phyloP scores from a whole-genome alignment of 2,329 filamentous ascomycete genomes.

The Tolypocladium endophyticum region DNA sequence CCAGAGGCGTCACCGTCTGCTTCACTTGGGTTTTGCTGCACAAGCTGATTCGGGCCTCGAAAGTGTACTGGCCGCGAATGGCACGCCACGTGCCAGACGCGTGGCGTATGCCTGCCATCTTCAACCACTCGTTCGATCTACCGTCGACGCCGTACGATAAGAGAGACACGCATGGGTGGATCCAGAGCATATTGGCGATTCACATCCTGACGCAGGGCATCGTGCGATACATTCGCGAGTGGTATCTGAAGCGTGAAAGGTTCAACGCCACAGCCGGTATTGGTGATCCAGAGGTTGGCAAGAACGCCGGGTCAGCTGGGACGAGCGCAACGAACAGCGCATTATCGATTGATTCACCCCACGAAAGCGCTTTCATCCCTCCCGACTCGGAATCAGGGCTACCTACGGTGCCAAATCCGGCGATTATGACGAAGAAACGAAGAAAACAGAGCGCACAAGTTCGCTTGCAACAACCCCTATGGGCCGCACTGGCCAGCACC shows the following conservation, averaged over 20 bases:
- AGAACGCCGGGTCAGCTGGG: slow-evolving; percentile 15
- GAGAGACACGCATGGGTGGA: slow-evolving; percentile 52
- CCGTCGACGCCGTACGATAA: slow-evolving; percentile 37
- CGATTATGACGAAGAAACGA: slow-evolving; percentile 60
- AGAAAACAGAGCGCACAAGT: slow-evolving; percentile 87
- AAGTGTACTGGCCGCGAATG: slow-evolving; percentile 35
- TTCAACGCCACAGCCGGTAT: slow-evolving; percentile 36
- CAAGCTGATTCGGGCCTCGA: slow-evolving; percentile 40
- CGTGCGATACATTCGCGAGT: slow-evolving; percentile 59
- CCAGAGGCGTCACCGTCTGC: slow-evolving; percentile 62
- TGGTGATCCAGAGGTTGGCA: slow-evolving; percentile 54
- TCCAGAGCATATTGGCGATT: slow-evolving; percentile 59
- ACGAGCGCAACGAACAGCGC: not conserved
- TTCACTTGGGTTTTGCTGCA: slow-evolving; percentile 54
- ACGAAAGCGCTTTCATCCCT: slow-evolving; percentile 34
- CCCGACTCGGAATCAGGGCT: slow-evolving; percentile 37
- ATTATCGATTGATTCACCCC: not conserved
- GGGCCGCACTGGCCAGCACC: slow-evolving; percentile 88
- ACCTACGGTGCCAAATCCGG: slow-evolving; percentile 21
- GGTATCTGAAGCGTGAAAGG: slow-evolving; percentile 53
- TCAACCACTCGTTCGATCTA: slow-evolving; percentile 36
- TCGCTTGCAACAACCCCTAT: slow-evolving; percentile 80
- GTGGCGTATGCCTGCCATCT: slow-evolving; percentile 32
- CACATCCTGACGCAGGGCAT: slow-evolving; percentile 67
- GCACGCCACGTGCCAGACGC: slow-evolving; percentile 34